These are phyloP conservation scores for Aspergillus sp. DNA, from an alignment of 2,329 filamentous ascomycete species.

Conservation along the genomic window DNA sequence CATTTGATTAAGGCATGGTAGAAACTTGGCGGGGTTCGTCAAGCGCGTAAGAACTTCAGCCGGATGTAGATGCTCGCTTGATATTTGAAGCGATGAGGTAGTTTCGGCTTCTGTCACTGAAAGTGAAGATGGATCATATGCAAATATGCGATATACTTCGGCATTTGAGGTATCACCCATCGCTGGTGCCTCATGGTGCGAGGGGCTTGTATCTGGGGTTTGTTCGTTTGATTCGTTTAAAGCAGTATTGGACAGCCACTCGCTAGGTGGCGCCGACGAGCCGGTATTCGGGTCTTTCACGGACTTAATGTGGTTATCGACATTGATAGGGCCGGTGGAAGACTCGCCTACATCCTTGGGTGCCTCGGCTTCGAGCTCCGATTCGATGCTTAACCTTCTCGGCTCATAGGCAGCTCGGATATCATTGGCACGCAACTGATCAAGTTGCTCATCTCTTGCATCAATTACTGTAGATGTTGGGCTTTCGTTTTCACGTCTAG, in stretches of 20 bases:
- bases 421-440: constrained; percentile 36
- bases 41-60: constrained; percentile 39
- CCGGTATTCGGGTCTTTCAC: too few species aligned
- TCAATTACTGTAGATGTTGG: constrained; percentile 1
- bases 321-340: neutral
- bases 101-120: constrained; percentile 33
- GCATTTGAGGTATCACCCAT: neutral
- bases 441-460: constrained; percentile 32
- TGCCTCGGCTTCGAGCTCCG: constrained; percentile 18
- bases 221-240: neutral
- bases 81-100: constrained; percentile 30
- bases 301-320: neutral
- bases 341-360: constrained; percentile 22
- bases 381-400: constrained; percentile 20
- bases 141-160: constrained; percentile 36
- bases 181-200: neutral
- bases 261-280: neutral
- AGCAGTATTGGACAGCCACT: neutral
- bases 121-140: constrained; percentile 35
- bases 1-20: constrained; percentile 41
- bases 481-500: neutral
- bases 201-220: neutral
- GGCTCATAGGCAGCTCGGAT: constrained; percentile 33
- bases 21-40: constrained; percentile 42
- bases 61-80: constrained; percentile 25